Conservation (phyloP, 768 basidiomycete species). For the Trametes villosa region DNA sequence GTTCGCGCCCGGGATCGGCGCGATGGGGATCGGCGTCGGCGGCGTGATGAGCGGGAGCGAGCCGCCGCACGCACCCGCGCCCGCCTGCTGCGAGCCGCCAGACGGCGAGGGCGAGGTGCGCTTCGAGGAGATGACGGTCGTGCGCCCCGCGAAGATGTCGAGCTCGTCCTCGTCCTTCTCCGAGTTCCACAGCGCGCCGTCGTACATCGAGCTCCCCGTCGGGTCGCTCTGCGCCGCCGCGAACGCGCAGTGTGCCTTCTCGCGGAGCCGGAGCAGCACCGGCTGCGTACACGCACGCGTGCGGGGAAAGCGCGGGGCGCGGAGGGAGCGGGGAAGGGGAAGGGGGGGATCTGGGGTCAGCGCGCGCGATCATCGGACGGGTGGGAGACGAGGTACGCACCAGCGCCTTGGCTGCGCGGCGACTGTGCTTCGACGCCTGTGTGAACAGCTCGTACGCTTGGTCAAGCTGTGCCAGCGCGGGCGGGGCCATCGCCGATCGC, state of each 20-base stretch:
- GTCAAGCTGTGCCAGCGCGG: constrained; percentile 73
- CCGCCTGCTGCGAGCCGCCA: not conserved
- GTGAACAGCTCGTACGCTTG: constrained; percentile 68
- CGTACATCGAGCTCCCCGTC: constrained; percentile 31
- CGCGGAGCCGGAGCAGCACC: constrained; percentile 60
- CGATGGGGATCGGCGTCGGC: constrained; percentile 15
- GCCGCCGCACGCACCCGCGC: not conserved
- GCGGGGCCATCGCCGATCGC: constrained; percentile 63
- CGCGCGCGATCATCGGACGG: not conserved
- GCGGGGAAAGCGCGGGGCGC: not conserved
- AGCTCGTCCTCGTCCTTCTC: constrained; percentile 67
- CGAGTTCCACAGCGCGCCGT: constrained; percentile 55
- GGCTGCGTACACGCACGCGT: too few relatives aligned
- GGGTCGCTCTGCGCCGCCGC: constrained; percentile 43
- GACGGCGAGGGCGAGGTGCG: constrained; percentile 33
- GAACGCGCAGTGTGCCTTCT: constrained; percentile 68
- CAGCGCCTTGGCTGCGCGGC: constrained; percentile 66
- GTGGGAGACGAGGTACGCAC: constrained; percentile 38
- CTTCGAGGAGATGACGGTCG: constrained; percentile 59
- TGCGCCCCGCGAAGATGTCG: constrained; percentile 70
- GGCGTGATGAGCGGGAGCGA: constrained; percentile 18
- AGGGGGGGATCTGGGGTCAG: constrained; percentile 4
- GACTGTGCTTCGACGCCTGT: constrained; percentile 60
- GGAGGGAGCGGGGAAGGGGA: not conserved
- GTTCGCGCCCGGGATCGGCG: constrained; percentile 1